Base-by-base conservation (phyloP, 2,329 filamentous ascomycete genomes). In the Ophiostoma populinum region DNA sequence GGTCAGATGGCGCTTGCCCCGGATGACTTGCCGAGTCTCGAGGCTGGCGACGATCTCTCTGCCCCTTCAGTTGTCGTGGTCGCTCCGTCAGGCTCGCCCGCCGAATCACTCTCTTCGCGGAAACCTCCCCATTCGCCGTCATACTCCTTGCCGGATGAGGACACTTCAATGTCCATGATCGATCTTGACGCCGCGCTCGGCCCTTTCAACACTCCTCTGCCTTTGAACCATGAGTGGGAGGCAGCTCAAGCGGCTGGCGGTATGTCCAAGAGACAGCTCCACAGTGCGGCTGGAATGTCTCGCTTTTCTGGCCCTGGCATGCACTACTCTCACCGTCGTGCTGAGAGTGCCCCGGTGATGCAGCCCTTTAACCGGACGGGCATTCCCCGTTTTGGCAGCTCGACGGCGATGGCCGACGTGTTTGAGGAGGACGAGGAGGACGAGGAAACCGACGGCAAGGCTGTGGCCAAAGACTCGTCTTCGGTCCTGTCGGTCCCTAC, bases 131-230 rank as follows among this genome's bases (percentile, higher is more conserved):
- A 48, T 5, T 45, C 49, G 3, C 36, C 42, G 4, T 32, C 39
- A 2, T 18, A 36, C 13, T 47, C 46, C 41, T 55, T 46, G 27
- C 54, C 53, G 3, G 63, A 71, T 7, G 70, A 75, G 31, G 81
- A 92, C 40, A 53, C 69, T 3, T 67, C 76, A 35, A 81, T 75
- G 48, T 76, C 80, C 7, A 78, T 94, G 53, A 92, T 98, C 43
- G 90, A 98, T 53, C 61, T 98, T 27, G 90, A 98, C 56, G 87
- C 86, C 13, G 90, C 87, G 18, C 65, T 95, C 2, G 86, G 85
- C 2, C 85, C 87, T 0, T 92, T 93, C 55, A 90, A 92, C 47
- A 92, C 85, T 0, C 80, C 80, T 18, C 59, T 74, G 2, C 61
- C 61, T 21, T 62, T 63, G 9, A 75, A 74, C 39, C 59, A 68